Percentiles rank a stretch among this genome's conserved stretches.
Conservation (phyloP, 495 filamentous ascomycete species). For the Coniosporium apollinis region DNA sequence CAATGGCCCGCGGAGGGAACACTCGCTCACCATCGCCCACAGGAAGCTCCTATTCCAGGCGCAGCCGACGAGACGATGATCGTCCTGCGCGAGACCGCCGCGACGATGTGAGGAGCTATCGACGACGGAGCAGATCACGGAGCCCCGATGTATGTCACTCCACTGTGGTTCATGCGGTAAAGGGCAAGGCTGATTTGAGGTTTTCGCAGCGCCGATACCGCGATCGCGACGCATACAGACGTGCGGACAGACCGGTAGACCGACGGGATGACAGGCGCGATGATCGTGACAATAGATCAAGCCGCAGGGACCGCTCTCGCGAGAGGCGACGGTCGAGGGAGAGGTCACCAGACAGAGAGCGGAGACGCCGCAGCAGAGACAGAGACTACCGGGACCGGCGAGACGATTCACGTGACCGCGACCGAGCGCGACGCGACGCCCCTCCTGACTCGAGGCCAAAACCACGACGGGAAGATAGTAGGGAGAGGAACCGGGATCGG, state of each 20-base stretch:
- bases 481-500: not conserved
- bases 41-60: conserved; percentile 6
- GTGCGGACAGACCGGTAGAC: conserved; percentile 9
- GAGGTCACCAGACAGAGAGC: conserved; percentile 3
- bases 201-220: conserved; percentile 1
- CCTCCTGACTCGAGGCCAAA: not conserved
- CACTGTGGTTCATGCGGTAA: not conserved
- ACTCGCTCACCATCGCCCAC: conserved; percentile 7
- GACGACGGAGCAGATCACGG: conserved; percentile 3
- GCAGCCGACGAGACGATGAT: conserved; percentile 6
- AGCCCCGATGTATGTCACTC: not conserved
- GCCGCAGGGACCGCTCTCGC: not conserved
- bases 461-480: not conserved
- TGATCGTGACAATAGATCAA: not conserved
- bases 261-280: conserved; percentile 5
- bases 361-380: conserved; percentile 4
- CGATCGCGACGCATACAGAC: not conserved
- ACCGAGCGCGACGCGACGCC: conserved; percentile 1
- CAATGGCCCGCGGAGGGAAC: conserved; percentile 2
- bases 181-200: not conserved
- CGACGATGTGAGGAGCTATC: conserved; percentile 2
- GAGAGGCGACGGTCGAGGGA: not conserved
- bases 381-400: conserved; percentile 10
- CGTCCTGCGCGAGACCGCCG: not conserved
- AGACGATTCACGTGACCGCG: conserved; percentile 2